Base-by-base conservation (phyloP, 345 rosid genomes). In the Microcos paniculata region DNA sequence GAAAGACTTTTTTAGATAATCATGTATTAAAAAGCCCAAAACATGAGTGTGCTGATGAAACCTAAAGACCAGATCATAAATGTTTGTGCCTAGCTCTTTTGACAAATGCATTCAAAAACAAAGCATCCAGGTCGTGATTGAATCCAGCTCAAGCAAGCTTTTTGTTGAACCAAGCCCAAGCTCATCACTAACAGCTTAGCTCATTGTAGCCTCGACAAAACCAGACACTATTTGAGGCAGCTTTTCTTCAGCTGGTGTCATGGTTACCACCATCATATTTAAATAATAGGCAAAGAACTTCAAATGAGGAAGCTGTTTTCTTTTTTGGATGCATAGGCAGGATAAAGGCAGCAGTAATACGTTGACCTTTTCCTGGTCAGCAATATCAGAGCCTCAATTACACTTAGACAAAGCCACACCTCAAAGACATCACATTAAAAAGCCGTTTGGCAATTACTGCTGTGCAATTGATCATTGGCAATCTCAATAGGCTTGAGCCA, bases 151-250 rank as follows among this genome's bases (percentile, higher is more conserved):
- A 13, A 45, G 15, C 38, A 67, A 67, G 56, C 24, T 67, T 46
- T 15, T 46, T 51, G 46, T 67, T 16, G 8, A 46, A 67, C 71
- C 40, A 67, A 67, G 23, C 55, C 52, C 71, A 67, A 45, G 71
- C 6, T 6, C 55, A 67, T 15, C 35, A 46, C 23, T 21, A 45
- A 26, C 38, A 45, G 53, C 21, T 67, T 67, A 26, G n/a, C 53
- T 24, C 33, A 43, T 45, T 8, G 42, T 38, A 63, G 24, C 21
- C 26, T 63, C 19, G 68, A 19, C 38, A 9, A 35, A 62, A 62
- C 68, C 46, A 62, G 46, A 59, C 9, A 51, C 0, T 18, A 1
- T 33, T 31, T 35, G 5, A 62, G 43, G 33, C 14, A 16, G 26
- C 16, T 24, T 57, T 10, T 31, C 42, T 62, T 33, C 66, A 62